These are phyloP conservation scores for Craspedostauros australis DNA, from an alignment of 108 stramenopile species.

Conservation along the genomic window DNA sequence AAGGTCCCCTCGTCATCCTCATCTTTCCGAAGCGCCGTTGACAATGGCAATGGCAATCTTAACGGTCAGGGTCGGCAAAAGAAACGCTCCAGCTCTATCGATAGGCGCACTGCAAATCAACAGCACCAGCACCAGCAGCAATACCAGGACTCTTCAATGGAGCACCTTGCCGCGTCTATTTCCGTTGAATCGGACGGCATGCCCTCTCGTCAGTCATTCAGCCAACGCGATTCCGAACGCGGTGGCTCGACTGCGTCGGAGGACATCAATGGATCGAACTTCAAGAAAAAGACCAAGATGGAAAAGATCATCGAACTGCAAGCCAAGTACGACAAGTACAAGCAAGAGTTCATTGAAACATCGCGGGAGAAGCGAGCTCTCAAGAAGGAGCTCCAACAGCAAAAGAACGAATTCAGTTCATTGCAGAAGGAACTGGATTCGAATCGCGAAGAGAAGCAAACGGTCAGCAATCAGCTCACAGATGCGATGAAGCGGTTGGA, in stretches of 20 bases:
- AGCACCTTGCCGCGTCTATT: too few species aligned
- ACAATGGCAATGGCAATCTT: too few species aligned
- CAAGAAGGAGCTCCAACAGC: slow-evolving; percentile 7
- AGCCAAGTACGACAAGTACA: slow-evolving; percentile 26
- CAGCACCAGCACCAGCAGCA: too few species aligned
- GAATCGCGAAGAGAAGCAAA: slow-evolving; percentile 10
- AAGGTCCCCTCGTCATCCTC: too few species aligned
- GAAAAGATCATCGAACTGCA: slow-evolving; percentile 34
- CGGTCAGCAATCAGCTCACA: slow-evolving; percentile 18
- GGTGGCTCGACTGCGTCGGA: neutral
- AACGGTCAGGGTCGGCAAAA: too few species aligned
- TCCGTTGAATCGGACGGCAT: neutral
- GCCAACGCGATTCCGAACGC: neutral
- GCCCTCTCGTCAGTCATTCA: neutral
- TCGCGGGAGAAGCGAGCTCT: slow-evolving; percentile 13
- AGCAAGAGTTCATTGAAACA: slow-evolving; percentile 20
- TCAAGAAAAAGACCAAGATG: slow-evolving; percentile 18
- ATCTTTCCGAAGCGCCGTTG: too few species aligned
- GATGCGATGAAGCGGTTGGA: slow-evolving; percentile 19
- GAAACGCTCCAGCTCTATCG: too few species aligned
- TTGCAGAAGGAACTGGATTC: slow-evolving; percentile 15
- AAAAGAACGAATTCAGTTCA: slow-evolving; percentile 11
- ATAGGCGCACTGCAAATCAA: too few species aligned
- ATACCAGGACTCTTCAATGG: too few species aligned
- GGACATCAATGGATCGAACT: neutral